phyloP scores from a whole-genome alignment of 257 asterid species.

The Primulina tabacum region DNA sequence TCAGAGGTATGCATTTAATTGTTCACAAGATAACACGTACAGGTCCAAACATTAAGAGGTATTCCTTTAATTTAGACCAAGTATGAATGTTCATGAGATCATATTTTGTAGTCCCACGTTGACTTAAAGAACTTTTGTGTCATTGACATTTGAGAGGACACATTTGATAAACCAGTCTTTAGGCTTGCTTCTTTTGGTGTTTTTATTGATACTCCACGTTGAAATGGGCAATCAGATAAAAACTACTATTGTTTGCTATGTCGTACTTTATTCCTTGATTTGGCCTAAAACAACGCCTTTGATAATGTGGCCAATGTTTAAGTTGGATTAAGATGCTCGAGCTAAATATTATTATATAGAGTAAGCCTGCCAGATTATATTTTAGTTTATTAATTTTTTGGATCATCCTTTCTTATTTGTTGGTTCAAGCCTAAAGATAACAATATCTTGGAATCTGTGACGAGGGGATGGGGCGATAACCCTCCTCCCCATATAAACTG shows the following conservation, averaged over 20 bases:
- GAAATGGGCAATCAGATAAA: not conserved
- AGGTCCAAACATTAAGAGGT: not conserved
- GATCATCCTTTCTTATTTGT: too few relatives aligned
- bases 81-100: not conserved
- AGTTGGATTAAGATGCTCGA: not conserved
- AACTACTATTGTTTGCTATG: not conserved
- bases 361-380: too few relatives aligned
- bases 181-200: not conserved
- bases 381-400: too few relatives aligned
- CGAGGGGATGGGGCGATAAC: too few relatives aligned
- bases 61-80: not conserved
- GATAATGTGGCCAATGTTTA: too few relatives aligned
- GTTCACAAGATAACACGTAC: not conserved
- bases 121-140: not conserved
- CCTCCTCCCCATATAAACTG: too few relatives aligned
- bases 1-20: conserved; percentile 40
- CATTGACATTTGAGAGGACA: not conserved
- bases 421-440: too few relatives aligned
- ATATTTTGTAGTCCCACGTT: not conserved
- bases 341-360: not conserved
- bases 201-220: not conserved
- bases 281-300: too few relatives aligned
- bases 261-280: not conserved
- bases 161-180: not conserved
- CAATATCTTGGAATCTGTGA: too few relatives aligned